Conservation (phyloP, 1,284 basidiomycete genomes). For the Ustilago loliicola region DNA sequence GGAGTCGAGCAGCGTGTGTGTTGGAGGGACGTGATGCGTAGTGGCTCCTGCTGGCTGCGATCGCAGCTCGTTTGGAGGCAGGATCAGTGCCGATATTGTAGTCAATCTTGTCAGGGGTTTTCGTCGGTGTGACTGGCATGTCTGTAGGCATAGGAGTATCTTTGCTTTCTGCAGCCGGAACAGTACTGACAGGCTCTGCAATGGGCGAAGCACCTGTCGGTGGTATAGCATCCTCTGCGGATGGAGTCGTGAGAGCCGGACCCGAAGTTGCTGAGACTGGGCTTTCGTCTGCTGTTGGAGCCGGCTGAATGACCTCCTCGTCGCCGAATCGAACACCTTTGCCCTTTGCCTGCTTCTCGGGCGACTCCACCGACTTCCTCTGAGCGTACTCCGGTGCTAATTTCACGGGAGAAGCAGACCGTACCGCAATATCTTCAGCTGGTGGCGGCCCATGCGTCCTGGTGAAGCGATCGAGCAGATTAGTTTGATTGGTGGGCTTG, state of each 20-base stretch:
- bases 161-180: not conserved
- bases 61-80: constrained; percentile 29
- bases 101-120: constrained; percentile 27
- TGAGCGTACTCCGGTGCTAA: not conserved
- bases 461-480: constrained; percentile 38
- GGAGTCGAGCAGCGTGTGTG: constrained; percentile 55
- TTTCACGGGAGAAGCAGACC: not conserved
- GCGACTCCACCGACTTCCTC: not conserved
- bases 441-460: constrained; percentile 3
- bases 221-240: no score
- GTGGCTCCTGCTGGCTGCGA: constrained; percentile 26
- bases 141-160: not conserved
- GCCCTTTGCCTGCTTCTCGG: not conserved
- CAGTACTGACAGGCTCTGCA: not conserved
- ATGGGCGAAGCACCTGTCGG: no score
- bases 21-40: constrained; percentile 59
- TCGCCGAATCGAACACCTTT: constrained; percentile 35
- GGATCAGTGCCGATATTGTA: constrained; percentile 53
- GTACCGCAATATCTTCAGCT: not conserved
- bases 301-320: constrained; percentile 17
- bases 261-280: not conserved
- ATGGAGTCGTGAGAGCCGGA: no score
- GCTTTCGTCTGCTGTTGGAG: not conserved
- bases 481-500: constrained; percentile 44
- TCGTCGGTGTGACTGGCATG: constrained; percentile 21